Evolutionary conservation across 495 filamentous ascomycete species (phyloP).

Genomic region (Arthonia radiata): DNA sequence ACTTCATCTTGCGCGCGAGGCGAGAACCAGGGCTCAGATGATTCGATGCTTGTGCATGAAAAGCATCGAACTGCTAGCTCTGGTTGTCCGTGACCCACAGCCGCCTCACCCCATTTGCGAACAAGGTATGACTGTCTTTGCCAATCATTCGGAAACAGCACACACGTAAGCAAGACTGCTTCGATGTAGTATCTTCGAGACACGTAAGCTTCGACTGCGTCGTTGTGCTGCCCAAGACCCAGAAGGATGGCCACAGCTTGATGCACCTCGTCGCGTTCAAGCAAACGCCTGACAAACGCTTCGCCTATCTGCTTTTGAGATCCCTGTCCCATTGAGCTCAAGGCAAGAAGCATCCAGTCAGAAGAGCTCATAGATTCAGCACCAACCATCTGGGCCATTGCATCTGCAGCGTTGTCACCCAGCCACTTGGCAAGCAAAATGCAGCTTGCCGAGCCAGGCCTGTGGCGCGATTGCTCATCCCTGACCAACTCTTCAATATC

Average conservation of each 20-base stretch:
- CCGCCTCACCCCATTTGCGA: conserved; percentile 83
- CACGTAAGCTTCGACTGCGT: conserved; percentile 89
- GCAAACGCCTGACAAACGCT: conserved; percentile 70
- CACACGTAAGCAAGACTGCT: conserved; percentile 55
- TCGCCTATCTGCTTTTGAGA: conserved; percentile 79
- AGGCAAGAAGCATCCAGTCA: conserved; percentile 91
- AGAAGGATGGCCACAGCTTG: conserved; percentile 76
- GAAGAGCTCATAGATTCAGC: conserved; percentile 64
- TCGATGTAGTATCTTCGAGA: conserved; percentile 83
- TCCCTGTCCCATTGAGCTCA: conserved; percentile 64
- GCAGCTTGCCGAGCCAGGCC: conserved; percentile 41
- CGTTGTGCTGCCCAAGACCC: conserved; percentile 75
- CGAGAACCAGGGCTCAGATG: conserved; percentile 57
- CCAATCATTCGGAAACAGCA: conserved; percentile 52
- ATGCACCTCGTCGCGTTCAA: conserved; percentile 79
- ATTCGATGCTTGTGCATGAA: conserved; percentile 17
- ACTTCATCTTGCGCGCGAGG: conserved; percentile 48
- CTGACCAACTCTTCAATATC: conserved; percentile 62
- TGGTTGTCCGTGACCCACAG: conserved; percentile 63
- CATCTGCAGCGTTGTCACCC: conserved; percentile 57
- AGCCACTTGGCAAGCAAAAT: conserved; percentile 81
- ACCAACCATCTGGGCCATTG: conserved; percentile 47
- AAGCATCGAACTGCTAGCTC: conserved; percentile 73
- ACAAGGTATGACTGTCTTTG: conserved; percentile 68
- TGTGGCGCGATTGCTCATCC: conserved; percentile 60